Evolutionary conservation across 257 asterid genomes (phyloP).

Genomic region (Solanum corneliomulleri): DNA sequence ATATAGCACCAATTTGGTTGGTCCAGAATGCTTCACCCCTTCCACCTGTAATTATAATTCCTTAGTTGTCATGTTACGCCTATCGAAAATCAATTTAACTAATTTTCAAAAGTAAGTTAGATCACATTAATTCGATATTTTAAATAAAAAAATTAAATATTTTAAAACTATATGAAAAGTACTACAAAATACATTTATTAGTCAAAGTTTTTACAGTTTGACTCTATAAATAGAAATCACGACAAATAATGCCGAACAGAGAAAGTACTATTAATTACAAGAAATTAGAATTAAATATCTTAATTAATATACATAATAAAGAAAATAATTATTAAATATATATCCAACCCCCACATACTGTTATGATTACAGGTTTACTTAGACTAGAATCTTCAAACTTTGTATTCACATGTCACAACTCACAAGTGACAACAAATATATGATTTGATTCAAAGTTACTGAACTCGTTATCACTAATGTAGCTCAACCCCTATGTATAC

Average conservation of each 20-base stretch:
- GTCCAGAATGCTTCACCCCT: slow-evolving; percentile 43
- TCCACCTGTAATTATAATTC: slow-evolving; percentile 17
- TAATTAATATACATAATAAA: background rate
- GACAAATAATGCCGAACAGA: rapidly evolving
- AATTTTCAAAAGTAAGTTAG: no score
- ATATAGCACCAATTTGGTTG: slow-evolving; percentile 30
- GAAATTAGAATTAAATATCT: background rate
- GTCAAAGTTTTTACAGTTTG: no score
- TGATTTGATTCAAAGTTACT: no score
- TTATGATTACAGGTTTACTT: background rate
- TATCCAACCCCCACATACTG: background rate
- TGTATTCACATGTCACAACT: background rate
- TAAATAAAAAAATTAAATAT: no score
- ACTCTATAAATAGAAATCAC: no score
- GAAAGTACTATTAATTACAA: background rate
- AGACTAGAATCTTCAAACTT: background rate
- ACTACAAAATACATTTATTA: no score
- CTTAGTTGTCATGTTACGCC: background rate
- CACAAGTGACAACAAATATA: background rate
- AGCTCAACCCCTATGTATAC: background rate
- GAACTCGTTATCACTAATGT: background rate
- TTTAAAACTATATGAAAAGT: no score
- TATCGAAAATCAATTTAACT: no score
- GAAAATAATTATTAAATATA: background rate
- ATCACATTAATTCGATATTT: no score